Conservation (phyloP, 768 basidiomycete genomes). For the Boletus rubropictus region DNA sequence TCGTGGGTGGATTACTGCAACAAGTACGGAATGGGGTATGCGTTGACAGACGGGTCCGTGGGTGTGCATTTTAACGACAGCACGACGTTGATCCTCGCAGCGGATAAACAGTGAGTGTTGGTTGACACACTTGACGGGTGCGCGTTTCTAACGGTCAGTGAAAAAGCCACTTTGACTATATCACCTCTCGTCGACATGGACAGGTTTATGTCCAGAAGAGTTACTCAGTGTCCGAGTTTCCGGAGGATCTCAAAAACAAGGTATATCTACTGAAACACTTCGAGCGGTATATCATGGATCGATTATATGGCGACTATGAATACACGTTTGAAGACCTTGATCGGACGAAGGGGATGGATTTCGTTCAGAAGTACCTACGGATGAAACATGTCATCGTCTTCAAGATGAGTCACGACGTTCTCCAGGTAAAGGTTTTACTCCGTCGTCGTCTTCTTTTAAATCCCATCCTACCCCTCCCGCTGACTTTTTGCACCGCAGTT, state of each 20-base stretch:
- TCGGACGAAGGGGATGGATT: conserved; percentile 82
- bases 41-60: conserved; percentile 89
- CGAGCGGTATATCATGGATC: conserved; percentile 90
- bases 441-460: no score
- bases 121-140: neutral
- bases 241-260: conserved; percentile 82
- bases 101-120: conserved; percentile 72
- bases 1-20: conserved; percentile 99
- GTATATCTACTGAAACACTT: conserved; percentile 92
- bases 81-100: conserved; percentile 75
- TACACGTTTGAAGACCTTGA: conserved; percentile 71
- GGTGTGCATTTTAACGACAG: conserved; percentile 98
- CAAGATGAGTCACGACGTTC: conserved; percentile 88
- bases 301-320: conserved; percentile 77
- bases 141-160: neutral
- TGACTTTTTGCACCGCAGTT: conserved; percentile 52
- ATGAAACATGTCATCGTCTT: conserved; percentile 98
- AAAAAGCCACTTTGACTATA: conserved; percentile 76
- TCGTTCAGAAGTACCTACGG: conserved; percentile 90
- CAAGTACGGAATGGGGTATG: conserved; percentile 99
- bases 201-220: conserved; percentile 68
- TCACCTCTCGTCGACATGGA: conserved; percentile 63
- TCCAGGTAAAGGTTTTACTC: conserved; percentile 57
- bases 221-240: conserved; percentile 62
- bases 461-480: neutral